A percentile compares a stretch with the other conserved stretches of the same genome.
phyloP scores from a whole-genome alignment of 1,284 basidiomycete species.

The Malassezia obtusa region DNA sequence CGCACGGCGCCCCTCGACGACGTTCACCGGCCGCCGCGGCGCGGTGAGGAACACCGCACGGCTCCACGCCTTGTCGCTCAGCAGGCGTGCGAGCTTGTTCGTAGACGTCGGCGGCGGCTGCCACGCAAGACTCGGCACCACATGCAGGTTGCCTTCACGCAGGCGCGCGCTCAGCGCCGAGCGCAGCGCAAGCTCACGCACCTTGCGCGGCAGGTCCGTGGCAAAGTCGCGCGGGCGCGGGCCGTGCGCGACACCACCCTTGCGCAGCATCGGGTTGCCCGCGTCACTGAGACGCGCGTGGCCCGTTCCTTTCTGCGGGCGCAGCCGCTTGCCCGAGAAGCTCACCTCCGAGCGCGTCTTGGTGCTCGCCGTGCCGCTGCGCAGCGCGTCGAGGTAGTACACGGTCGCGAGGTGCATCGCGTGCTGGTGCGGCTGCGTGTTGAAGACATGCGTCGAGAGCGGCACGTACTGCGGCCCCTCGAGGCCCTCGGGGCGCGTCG shows the following conservation, averaged over 20 bases:
- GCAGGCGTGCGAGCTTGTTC: conserved; percentile 26
- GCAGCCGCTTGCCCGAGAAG: conserved; percentile 77
- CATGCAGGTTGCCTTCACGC: conserved; percentile 62
- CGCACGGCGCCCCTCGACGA: conserved; percentile 9
- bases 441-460: conserved; percentile 73
- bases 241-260: conserved; percentile 83
- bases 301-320: conserved; percentile 84
- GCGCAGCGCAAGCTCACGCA: conserved; percentile 82
- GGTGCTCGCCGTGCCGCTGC: conserved; percentile 79
- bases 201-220: conserved; percentile 77
- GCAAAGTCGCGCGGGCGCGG: conserved; percentile 82
- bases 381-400: conserved; percentile 75
- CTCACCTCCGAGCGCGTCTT: conserved; percentile 82
- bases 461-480: conserved; percentile 51
- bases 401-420: conserved; percentile 86
- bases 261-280: conserved; percentile 77
- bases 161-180: conserved; percentile 74
- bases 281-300: conserved; percentile 78
- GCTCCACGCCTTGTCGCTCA: conserved; percentile 33
- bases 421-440: conserved; percentile 69
- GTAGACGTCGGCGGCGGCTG: conserved; percentile 37
- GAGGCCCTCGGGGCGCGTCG: conserved; percentile 2
- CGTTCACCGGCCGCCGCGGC: conserved; percentile 28
- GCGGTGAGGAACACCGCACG: conserved; percentile 43
- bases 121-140: conserved; percentile 57